Evolutionary conservation across 2,329 filamentous ascomycete species (phyloP), one percentile per base, ranked within the genome.

Genomic region (Penicillium thymicola): DNA sequence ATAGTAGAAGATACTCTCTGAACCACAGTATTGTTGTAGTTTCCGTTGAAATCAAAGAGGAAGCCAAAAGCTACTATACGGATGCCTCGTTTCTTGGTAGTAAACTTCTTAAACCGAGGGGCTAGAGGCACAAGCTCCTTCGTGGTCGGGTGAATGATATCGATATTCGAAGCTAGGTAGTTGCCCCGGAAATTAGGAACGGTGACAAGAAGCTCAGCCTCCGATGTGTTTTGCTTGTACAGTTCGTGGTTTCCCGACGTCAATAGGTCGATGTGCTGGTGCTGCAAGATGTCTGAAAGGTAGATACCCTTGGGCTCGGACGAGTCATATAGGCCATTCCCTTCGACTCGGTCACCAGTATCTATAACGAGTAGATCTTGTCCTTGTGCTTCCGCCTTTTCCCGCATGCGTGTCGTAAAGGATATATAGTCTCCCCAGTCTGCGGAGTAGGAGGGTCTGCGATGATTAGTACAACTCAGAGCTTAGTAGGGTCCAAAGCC

Each of bases 391-490:
- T 97, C 89, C 54, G 92, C 91, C 69, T 85, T 87, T 63, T 85
- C 82, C 54, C 85, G 88, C 81, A 99, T 85, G 70, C 93, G 91
- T 36, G 88, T 81, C 34, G 92, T 85, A 70, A 99, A 97, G 7
- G 93, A 97, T 67, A 97, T 83, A 75, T 97, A 99, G 76, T 99
- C 94, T 57, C 94, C 94, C 92, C 94, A 97, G 74, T 99, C 94
- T 45, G 91, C 93, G 7, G 90, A 92, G 75, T 95, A 99, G 58
- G 94, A 93, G 3, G 91, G 82, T 77, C 89, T 91, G 60, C 41
- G 53, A 53, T 37, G 40, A 54, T 67, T 55, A 64, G 64, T 63
- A 52, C 55, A 56, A 47, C 36, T 58, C 50, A 46, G 28, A 49
- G 18, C 54, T 36, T 41, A 51, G 45, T 40, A 32, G 51, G 38